phyloP scores from a whole-genome alignment of 805 yeast species.

The Limtongia smithiae region DNA sequence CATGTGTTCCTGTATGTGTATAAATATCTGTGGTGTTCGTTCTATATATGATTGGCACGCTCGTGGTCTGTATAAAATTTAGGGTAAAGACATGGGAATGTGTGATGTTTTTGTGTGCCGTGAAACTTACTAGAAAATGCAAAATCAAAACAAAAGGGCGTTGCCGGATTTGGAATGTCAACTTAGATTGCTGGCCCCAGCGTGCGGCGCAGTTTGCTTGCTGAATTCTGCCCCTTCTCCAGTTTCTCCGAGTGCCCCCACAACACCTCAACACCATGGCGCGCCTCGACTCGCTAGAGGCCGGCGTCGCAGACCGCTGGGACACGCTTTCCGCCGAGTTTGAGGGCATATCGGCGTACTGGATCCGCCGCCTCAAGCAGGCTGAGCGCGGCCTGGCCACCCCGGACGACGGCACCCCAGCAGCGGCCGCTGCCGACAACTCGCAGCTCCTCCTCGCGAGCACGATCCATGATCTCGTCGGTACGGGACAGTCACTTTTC shows the following conservation, averaged over 20 bases:
- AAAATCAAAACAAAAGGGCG: too few species aligned
- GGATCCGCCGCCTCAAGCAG: slow-evolving; percentile 16
- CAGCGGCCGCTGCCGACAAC: slow-evolving; percentile 18
- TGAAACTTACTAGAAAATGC: too few species aligned
- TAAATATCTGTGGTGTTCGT: too few species aligned
- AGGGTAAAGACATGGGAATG: too few species aligned
- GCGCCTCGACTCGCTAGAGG: slow-evolving; percentile 8
- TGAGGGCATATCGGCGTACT: slow-evolving; percentile 15
- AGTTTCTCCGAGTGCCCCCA: background rate
- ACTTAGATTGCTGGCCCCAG: too few species aligned
- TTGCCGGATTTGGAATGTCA: too few species aligned
- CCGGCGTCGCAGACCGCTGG: slow-evolving; percentile 12
- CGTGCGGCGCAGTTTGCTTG: too few species aligned
- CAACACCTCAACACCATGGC: slow-evolving; percentile 4
- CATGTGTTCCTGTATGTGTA: too few species aligned
- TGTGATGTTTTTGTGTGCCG: too few species aligned
- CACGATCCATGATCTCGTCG: slow-evolving; percentile 10
- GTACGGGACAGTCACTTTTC: slow-evolving; percentile 20
- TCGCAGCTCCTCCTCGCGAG: slow-evolving; percentile 20
- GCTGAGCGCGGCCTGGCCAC: slow-evolving; percentile 5
- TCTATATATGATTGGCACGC: too few species aligned
- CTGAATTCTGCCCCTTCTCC: too few species aligned
- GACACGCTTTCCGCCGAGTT: slow-evolving; percentile 19
- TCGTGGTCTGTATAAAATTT: too few species aligned
- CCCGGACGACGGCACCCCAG: background rate